phyloP scores from a whole-genome alignment of 2,329 filamentous ascomycete genomes.

The Huntiella decipiens region DNA sequence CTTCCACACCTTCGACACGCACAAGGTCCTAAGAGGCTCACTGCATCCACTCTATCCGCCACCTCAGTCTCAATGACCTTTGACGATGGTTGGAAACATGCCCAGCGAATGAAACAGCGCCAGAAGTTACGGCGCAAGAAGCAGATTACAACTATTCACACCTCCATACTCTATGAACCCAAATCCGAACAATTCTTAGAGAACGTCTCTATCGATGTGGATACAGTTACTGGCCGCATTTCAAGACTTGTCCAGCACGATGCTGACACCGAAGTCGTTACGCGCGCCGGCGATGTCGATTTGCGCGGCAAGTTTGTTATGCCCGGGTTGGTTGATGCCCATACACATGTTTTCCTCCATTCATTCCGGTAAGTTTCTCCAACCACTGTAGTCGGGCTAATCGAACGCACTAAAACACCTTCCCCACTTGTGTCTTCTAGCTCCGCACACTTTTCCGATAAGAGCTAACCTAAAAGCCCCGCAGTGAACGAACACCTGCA shows the following conservation, averaged over 20 bases:
- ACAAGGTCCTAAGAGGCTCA: neutral
- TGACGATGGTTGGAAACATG: conserved; percentile 3
- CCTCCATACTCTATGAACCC: conserved; percentile 28
- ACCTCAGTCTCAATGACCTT: neutral
- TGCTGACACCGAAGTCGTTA: conserved; percentile 14
- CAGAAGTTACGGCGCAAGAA: conserved; percentile 1
- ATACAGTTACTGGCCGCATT: conserved; percentile 23
- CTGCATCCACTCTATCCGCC: neutral
- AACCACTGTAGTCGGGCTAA: conserved; percentile 5
- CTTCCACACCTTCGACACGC: neutral
- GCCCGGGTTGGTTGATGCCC: conserved; percentile 34
- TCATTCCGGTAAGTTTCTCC: conserved; percentile 21
- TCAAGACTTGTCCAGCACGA: conserved; percentile 17
- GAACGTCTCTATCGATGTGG: conserved; percentile 25
- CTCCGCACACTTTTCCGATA: neutral
- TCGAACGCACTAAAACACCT: conserved; percentile 4
- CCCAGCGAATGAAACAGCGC: neutral
- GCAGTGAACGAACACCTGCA: conserved; percentile 21
- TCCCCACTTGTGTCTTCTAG: neutral
- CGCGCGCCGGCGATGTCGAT: conserved; percentile 25
- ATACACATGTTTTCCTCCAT: conserved; percentile 38
- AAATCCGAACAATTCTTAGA: conserved; percentile 22
- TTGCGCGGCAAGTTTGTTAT: conserved; percentile 32
- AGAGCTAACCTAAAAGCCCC: conserved; percentile 4
- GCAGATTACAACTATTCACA: conserved; percentile 21